Evolutionary conservation across 225 moss, liverwort and hornwort genomes (phyloP).

Genomic region (Rhytidiadelphus loreus): DNA sequence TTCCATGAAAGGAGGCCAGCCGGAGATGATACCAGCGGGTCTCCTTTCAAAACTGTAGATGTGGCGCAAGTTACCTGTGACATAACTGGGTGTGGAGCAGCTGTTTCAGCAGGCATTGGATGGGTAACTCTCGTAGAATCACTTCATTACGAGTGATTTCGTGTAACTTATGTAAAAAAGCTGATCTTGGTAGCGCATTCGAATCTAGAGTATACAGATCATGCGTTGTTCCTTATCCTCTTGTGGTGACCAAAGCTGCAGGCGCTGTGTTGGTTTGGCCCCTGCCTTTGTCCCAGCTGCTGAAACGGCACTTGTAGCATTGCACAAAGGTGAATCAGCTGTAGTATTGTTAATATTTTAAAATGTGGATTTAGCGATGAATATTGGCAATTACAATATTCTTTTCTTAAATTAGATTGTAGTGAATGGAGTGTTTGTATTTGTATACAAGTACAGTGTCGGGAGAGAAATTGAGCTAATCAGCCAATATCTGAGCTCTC

Average conservation of each 20-base stretch:
- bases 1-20: conserved; percentile 16
- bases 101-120: background rate
- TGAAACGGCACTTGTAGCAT: conserved; percentile 1
- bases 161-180: background rate
- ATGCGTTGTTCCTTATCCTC: background rate
- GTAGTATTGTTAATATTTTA: background rate
- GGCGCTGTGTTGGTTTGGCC: background rate
- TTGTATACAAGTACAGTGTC: background rate
- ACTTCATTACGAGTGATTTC: conserved; percentile 24
- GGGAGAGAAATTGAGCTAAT: background rate
- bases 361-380: background rate
- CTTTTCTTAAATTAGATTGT: background rate
- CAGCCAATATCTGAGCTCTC: background rate
- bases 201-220: background rate
- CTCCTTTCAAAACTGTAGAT: conserved; percentile 32
- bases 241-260: background rate
- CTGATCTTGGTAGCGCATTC: background rate
- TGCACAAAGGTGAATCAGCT: conserved; percentile 3
- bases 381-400: background rate
- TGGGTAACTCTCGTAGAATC: background rate
- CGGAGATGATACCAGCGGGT: conserved; percentile 5
- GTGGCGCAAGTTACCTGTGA: background rate
- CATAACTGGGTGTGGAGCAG: background rate
- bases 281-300: background rate
- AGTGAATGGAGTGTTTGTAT: background rate